Percentiles rank a stretch among this genome's conserved stretches.
phyloP scores from a whole-genome alignment of 768 basidiomycete genomes.

The Steccherinum ochraceum region DNA sequence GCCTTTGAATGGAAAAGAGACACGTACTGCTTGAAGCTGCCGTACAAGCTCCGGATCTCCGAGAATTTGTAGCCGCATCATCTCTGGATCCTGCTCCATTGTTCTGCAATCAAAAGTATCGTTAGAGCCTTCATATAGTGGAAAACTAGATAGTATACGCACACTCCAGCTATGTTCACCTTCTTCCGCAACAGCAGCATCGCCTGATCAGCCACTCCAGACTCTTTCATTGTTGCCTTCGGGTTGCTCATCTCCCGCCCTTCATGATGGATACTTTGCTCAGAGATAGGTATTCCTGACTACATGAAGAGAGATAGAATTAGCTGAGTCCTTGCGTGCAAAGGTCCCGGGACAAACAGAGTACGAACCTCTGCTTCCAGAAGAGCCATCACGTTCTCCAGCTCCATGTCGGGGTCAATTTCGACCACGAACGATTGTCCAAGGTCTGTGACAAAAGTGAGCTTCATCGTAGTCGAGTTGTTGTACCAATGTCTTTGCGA shows the following conservation, averaged over 20 bases:
- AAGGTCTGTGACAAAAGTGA: slow-evolving; percentile 66
- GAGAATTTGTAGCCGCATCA: slow-evolving; percentile 83
- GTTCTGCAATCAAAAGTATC: slow-evolving; percentile 35
- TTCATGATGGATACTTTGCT: slow-evolving; percentile 69
- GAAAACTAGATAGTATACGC: slow-evolving; percentile 4
- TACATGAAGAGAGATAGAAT: slow-evolving; percentile 22
- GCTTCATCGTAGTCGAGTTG: slow-evolving; percentile 39
- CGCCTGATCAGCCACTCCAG: slow-evolving; percentile 59
- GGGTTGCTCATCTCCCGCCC: slow-evolving; percentile 59
- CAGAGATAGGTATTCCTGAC: slow-evolving; percentile 67
- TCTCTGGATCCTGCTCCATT: slow-evolving; percentile 78
- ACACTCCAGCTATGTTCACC: slow-evolving; percentile 42
- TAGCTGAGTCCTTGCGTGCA: too few relatives aligned
- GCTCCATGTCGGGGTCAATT: slow-evolving; percentile 85
- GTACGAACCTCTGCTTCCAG: slow-evolving; percentile 89
- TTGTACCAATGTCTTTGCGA: not conserved
- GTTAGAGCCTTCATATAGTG: slow-evolving; percentile 2
- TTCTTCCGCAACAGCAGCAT: slow-evolving; percentile 66
- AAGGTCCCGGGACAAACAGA: not conserved
- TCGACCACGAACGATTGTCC: slow-evolving; percentile 67
- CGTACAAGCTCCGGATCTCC: slow-evolving; percentile 79
- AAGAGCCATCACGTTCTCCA: slow-evolving; percentile 89
- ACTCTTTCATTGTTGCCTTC: slow-evolving; percentile 61
- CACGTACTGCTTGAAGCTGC: slow-evolving; percentile 59
- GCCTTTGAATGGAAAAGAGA: too few relatives aligned